phyloP scores from a whole-genome alignment of 192 early-diverging fungal genomes.

The Coemansia sp. region DNA sequence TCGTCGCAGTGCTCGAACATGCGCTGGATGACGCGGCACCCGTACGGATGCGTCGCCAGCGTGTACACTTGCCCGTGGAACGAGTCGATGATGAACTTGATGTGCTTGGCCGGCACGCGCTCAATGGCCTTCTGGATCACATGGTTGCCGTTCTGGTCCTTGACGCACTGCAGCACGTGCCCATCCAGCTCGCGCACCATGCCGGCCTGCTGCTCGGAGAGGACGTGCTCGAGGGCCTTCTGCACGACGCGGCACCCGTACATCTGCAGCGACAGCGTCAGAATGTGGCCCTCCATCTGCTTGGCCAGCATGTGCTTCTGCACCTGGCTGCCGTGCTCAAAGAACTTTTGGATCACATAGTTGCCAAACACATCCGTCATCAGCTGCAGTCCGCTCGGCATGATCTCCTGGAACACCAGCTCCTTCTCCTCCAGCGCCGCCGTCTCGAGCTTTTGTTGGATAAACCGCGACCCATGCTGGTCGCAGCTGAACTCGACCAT shows the following conservation, averaged over 20 bases:
- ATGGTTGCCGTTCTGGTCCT: constrained; percentile 99
- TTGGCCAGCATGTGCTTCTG: constrained; percentile 91
- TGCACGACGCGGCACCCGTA: constrained; percentile 99
- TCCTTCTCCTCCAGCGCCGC: constrained; percentile 92
- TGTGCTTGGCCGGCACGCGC: constrained; percentile 87
- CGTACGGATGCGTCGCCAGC: constrained; percentile 97
- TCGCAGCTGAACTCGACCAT: constrained; percentile 99
- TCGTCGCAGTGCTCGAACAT: constrained; percentile 99
- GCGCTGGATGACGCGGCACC: constrained; percentile 97
- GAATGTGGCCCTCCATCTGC: constrained; percentile 95
- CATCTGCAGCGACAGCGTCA: constrained; percentile 95
- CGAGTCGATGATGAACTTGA: constrained; percentile 94
- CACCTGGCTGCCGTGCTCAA: constrained; percentile 93
- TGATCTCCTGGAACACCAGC: constrained; percentile 94
- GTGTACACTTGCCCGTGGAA: constrained; percentile 96
- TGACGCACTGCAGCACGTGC: constrained; percentile 96
- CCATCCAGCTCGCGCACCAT: constrained; percentile 93
- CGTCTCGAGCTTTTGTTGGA: constrained; percentile 97
- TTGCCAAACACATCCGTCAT: constrained; percentile 99
- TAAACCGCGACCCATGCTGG: constrained; percentile 97
- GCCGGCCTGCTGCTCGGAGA: constrained; percentile 84
- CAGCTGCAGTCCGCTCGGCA: constrained; percentile 84
- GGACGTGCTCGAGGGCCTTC: constrained; percentile 94
- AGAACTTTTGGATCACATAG: constrained; percentile 99
- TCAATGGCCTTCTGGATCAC: constrained; percentile 99